Evolutionary conservation across 306 rosid genomes (phyloP), one percentile per base, ranked within the genome.

Genomic region (Cucurbita argyrosperma): DNA sequence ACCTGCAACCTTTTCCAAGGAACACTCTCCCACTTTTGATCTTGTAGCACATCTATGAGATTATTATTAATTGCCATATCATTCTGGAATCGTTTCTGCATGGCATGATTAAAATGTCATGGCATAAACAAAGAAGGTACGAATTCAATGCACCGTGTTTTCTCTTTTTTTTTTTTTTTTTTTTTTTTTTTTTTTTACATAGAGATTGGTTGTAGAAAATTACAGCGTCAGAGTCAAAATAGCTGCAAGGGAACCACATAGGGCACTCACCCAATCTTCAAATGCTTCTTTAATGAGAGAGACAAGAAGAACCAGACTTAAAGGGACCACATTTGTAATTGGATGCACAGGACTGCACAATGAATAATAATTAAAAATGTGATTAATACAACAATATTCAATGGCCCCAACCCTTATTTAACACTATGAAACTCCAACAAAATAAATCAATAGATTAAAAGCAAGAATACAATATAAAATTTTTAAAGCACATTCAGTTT

Each of bases 1-100:
- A 90, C 97, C 81, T 90, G 97, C 82, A 92, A 82, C 83, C 76
- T 87, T 84, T 92, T 92, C 97, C 97, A 92, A 19, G 95, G 90
- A 70, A 85, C 83, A 58, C 84, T 76, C 77, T 79, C 90, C 97
- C 97, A 92, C 82, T 84, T 82, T 80, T 88, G 90, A 84, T 84
- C 89, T 85, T 86, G 96, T 83, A 92, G 78, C 68, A 92, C 87
- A 47, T 92, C 90, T 47, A 92, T 83, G 54, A 16, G 46, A 83
- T 84, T 82, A 76, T 87, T 92, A 78, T 92, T 92, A 76, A 92
- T 75, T 46, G 90, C 43, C 97, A 89, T 84, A 74, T 92, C 97
- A 83, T 88, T 92, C 87, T 90, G 97, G 77, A 92, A 84, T 53
- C 97, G 97, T 81, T 92, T 92, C 97, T 92, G 96, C 83, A 73